Conservation (phyloP, 2,329 filamentous ascomycete species). For the Colletotrichum caudatum region DNA sequence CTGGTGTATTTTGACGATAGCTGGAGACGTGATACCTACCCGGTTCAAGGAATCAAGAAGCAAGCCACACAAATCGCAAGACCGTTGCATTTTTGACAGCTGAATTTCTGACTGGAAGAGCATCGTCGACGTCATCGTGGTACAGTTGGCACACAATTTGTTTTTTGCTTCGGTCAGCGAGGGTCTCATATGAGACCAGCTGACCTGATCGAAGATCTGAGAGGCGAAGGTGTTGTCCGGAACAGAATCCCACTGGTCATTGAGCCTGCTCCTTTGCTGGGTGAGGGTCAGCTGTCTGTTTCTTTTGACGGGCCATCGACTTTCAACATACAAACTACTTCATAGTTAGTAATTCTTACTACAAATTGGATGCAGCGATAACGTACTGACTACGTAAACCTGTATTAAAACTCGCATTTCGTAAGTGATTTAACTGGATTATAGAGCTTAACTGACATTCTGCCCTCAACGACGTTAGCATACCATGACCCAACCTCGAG, state of each 20-base stretch:
- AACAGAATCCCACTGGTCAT: slow-evolving; percentile 14
- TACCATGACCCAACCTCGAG: background rate
- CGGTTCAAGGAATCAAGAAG: background rate
- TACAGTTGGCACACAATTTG: slow-evolving; percentile 9
- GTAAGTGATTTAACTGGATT: background rate
- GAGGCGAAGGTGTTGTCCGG: slow-evolving; percentile 18
- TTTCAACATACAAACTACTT: slow-evolving; percentile 13
- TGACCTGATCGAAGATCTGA: background rate
- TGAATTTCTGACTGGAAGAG: background rate
- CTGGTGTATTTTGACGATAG: background rate
- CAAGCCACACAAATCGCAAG: slow-evolving; percentile 12
- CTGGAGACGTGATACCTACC: background rate
- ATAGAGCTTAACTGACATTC: slow-evolving; percentile 15
- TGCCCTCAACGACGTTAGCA: slow-evolving; percentile 7
- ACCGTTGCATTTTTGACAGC: background rate
- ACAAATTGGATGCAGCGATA: fast-evolving
- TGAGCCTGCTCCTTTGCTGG: slow-evolving; percentile 20
- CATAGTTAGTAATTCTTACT: background rate
- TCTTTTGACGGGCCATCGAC: background rate
- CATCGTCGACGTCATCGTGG: background rate
- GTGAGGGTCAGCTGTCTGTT: background rate
- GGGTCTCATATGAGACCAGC: background rate
- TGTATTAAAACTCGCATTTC: background rate
- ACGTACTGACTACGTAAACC: slow-evolving; percentile 17
- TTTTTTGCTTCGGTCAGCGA: background rate